Conservation (phyloP, 306 rosid species). For the Corylus avellana region DNA sequence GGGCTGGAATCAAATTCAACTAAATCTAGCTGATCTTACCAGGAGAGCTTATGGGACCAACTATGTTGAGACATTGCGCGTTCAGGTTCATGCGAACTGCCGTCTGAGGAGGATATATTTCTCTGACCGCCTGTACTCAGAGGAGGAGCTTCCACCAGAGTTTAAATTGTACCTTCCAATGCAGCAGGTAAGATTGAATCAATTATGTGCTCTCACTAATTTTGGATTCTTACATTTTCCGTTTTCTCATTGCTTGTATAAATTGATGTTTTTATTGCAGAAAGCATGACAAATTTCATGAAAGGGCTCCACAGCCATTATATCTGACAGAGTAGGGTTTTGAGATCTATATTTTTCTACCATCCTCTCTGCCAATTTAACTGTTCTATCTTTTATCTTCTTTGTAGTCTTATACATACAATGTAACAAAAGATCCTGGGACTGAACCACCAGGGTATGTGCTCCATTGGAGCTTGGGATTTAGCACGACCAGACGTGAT, state of each 20-base stretch:
- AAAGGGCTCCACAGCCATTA: neutral
- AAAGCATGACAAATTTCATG: conserved; percentile 27
- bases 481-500: neutral
- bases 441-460: neutral
- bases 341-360: neutral
- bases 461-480: neutral
- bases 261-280: conserved; percentile 30
- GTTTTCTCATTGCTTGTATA: neutral
- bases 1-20: conserved; percentile 96
- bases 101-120: conserved; percentile 93
- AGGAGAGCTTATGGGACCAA: conserved; percentile 98
- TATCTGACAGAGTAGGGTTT: neutral
- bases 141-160: conserved; percentile 94
- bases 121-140: conserved; percentile 87
- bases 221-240: neutral
- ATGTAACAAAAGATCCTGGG: neutral
- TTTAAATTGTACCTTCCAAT: conserved; percentile 92
- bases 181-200: conserved; percentile 63
- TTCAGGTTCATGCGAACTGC: conserved; percentile 96
- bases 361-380: neutral
- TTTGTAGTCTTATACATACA: neutral
- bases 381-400: neutral
- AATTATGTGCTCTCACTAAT: neutral
- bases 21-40: conserved; percentile 79
- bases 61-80: conserved; percentile 90